Percentiles rank a stretch among this genome's conserved stretches.
These are phyloP conservation scores for Marasmius oreades DNA, from an alignment of 1,284 basidiomycete species.

Conservation along the genomic window DNA sequence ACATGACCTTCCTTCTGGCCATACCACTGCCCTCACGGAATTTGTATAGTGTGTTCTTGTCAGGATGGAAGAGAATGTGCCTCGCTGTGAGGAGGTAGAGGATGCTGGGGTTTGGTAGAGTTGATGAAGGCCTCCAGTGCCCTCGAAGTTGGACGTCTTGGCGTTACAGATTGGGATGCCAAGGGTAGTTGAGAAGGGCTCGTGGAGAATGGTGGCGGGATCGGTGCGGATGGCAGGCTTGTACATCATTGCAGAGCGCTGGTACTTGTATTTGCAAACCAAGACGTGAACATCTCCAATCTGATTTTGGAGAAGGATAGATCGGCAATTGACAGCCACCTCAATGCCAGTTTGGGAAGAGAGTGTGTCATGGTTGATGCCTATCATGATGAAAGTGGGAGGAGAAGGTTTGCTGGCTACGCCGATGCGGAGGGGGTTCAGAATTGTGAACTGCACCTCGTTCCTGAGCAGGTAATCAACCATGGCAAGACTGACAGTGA, in stretches of 20 bases:
- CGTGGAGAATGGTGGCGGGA: conserved; percentile 22
- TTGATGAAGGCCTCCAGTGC: conserved; percentile 31
- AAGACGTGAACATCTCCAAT: conserved; percentile 28
- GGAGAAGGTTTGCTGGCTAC: conserved; percentile 11
- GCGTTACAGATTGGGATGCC: conserved; percentile 29
- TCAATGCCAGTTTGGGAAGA: conserved; percentile 20
- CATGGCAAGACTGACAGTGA: conserved; percentile 15
- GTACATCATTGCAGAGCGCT: conserved; percentile 25
- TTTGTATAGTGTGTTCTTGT: conserved; percentile 13
- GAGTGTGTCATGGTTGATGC: conserved; percentile 26
- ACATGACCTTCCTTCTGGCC: conserved; percentile 21
- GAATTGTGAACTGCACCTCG: conserved; percentile 18
- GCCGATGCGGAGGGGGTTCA: conserved; percentile 20
- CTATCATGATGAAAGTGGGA: conserved; percentile 26
- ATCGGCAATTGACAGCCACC: conserved; percentile 21
- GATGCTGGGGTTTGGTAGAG: conserved; percentile 14
- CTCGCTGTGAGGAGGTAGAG: conserved; percentile 26
- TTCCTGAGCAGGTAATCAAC: conserved; percentile 12
- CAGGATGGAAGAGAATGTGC: conserved; percentile 15
- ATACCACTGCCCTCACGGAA: conserved; percentile 12
- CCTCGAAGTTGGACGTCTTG: conserved; percentile 21
- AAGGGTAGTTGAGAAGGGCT: conserved; percentile 30
- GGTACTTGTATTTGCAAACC: conserved; percentile 27
- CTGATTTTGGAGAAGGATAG: conserved; percentile 19
- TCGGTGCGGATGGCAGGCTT: conserved; percentile 15